A percentile compares a stretch with the other conserved stretches of the same genome.
Conservation (phyloP, 1,284 basidiomycete species). For the Boletus smithii region DNA sequence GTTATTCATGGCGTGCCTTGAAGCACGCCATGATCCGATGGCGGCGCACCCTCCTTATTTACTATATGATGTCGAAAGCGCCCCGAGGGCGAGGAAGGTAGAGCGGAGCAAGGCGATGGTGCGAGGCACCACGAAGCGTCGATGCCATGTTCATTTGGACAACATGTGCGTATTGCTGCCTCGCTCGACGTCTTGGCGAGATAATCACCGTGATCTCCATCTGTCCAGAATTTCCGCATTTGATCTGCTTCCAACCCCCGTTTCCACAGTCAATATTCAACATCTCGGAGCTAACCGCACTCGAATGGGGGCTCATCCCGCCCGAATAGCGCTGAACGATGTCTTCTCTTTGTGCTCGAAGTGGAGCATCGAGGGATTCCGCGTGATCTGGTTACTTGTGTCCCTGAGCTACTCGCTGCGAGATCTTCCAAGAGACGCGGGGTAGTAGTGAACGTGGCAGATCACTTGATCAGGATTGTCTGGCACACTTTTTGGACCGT, state of each 20-base stretch:
- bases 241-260: slow-evolving; percentile 15
- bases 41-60: slow-evolving; percentile 6
- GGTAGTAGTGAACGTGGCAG: background rate
- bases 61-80: slow-evolving; percentile 10
- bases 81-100: slow-evolving; percentile 11
- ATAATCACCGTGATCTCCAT: slow-evolving; percentile 29
- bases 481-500: too few species aligned
- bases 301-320: background rate
- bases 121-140: slow-evolving; percentile 5
- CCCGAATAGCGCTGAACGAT: background rate
- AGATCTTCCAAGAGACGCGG: slow-evolving; percentile 1
- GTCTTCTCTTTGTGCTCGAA: too few species aligned
- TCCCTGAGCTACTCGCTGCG: background rate
- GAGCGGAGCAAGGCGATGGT: slow-evolving; percentile 7
- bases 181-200: slow-evolving; percentile 1
- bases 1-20: background rate
- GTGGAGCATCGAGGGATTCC: too few species aligned
- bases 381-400: too few species aligned
- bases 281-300: slow-evolving; percentile 1
- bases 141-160: slow-evolving; percentile 6
- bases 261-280: slow-evolving; percentile 1
- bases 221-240: slow-evolving; percentile 16
- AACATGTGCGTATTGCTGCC: background rate
- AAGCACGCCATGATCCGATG: slow-evolving; percentile 7
- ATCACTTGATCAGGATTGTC: background rate